Percentiles rank a stretch among this genome's conserved stretches.
phyloP scores from a whole-genome alignment of 139 green algal species.

The Tetradesmus lagerheimii region DNA sequence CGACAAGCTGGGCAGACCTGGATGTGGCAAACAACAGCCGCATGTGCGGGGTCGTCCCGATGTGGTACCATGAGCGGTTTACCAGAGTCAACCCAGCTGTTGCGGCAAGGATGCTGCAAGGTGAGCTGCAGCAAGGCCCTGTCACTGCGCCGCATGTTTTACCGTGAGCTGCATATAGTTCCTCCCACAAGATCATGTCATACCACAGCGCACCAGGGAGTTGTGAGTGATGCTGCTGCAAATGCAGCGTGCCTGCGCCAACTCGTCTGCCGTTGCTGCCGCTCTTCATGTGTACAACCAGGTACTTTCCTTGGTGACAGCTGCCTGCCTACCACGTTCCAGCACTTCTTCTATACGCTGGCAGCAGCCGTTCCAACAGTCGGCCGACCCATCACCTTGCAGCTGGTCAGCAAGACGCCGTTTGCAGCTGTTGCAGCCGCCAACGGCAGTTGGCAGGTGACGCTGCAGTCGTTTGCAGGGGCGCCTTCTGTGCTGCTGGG shows the following conservation, averaged over 20 bases:
- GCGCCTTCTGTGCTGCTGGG: not conserved
- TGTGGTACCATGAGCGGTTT: constrained; percentile 20
- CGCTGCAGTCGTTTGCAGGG: not conserved
- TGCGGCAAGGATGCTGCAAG: not conserved
- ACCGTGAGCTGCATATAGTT: too few species aligned
- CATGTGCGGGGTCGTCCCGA: constrained; percentile 34
- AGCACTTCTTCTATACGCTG: not conserved
- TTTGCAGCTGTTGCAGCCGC: not conserved
- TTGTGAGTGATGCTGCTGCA: not conserved
- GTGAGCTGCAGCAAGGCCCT: not conserved
- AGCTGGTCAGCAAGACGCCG: constrained; percentile 13
- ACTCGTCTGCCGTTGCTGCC: not conserved
- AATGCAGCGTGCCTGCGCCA: not conserved
- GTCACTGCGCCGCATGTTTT: too few species aligned
- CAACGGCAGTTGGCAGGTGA: not conserved
- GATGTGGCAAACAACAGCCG: constrained; percentile 26
- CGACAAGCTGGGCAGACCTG: not conserved
- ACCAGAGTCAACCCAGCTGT: not conserved
- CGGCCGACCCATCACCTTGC: not conserved
- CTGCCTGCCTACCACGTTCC: not conserved
- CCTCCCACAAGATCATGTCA: too few species aligned
- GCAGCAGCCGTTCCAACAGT: not conserved
- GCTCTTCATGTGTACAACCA: not conserved
- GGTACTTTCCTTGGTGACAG: not conserved
- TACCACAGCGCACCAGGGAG: too few species aligned